Base-by-base conservation (phyloP, 139 green algal genomes). In the Chlamydomonas sphaeroides region DNA sequence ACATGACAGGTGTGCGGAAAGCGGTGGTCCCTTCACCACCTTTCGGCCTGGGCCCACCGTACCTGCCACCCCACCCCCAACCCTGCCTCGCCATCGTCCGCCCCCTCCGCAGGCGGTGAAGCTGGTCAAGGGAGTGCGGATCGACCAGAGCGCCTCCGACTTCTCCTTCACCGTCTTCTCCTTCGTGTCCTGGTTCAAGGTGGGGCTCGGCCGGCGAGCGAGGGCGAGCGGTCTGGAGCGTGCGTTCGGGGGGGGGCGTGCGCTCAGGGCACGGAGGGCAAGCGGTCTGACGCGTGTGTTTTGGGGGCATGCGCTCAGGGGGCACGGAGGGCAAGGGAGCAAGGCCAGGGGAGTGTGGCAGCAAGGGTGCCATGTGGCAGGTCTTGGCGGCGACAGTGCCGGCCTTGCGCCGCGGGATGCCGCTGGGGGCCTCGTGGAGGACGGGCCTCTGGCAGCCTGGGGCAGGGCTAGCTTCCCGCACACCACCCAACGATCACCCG, bases 171-270 rank as follows among this genome's bases (percentile, higher is more conserved):
- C 76, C 1, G 76, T 83, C 20, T 83, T 83, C 65, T 53, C 30
- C 45, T 36, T 66, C 63, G 66, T 83, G 10, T 65, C 62, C 23
- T 83, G 76, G 76, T 83, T 83, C 65, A 83, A 83, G 76, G 76
- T 66, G n/a, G 4, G 68, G 26, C 1, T 10, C 14, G 57, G 3
- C 51, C 17, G 18, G 51, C 4, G 5, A 21, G 3, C 7, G 28
- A 28, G 26, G 51, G 51, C 51, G 26, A 17, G 17, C 18, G 51
- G 15, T 25, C n/a, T n/a, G n/a, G n/a, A n/a, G n/a, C n/a, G n/a
- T n/a, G n/a, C 10, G 45, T 14, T 20, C 30, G 25, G 25, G 57
- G 5, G 21, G 51, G 51, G 3, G 20, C 17, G 14, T 3, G 51
- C 4, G 14, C 51, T 26, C 51, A 3, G 18, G 51, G 14, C 26